Evolutionary conservation across 352 stramenopile species (phyloP).

Genomic region (Globisporangium parvum): DNA sequence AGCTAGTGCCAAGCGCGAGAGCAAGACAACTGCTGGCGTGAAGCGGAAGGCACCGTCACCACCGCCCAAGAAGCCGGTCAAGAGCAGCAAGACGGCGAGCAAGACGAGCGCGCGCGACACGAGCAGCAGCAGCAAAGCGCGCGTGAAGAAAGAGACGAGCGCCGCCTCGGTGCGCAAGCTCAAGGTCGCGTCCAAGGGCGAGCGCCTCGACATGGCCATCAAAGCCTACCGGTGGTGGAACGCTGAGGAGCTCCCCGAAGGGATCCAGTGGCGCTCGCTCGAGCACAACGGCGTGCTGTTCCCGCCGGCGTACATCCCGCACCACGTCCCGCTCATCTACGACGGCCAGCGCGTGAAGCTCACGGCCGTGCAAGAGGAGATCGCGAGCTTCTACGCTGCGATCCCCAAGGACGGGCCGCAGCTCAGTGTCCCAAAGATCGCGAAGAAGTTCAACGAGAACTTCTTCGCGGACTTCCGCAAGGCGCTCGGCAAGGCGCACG

Average conservation of each 20-base stretch:
- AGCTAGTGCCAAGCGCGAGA: slow-evolving; percentile 8
- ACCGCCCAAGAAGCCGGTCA: slow-evolving; percentile 16
- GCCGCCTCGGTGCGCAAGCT: slow-evolving; percentile 59
- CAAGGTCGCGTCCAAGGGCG: slow-evolving; percentile 92
- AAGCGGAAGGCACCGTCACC: slow-evolving; percentile 42
- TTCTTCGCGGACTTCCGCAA: slow-evolving; percentile 95
- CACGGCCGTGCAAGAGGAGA: slow-evolving; percentile 92
- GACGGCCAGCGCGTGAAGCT: slow-evolving; percentile 91
- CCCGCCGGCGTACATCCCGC: slow-evolving; percentile 92
- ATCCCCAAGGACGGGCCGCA: slow-evolving; percentile 98
- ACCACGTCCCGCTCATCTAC: slow-evolving; percentile 95
- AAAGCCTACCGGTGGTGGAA: slow-evolving; percentile 99
- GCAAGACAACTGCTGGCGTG: slow-evolving; percentile 18
- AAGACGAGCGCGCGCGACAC: slow-evolving; percentile 35
- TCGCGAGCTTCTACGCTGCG: slow-evolving; percentile 93
- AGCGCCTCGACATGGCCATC: slow-evolving; percentile 95
- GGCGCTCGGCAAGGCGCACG: slow-evolving; percentile 90
- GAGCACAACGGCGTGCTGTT: slow-evolving; percentile 99
- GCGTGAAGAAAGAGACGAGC: slow-evolving; percentile 42
- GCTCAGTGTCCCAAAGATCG: slow-evolving; percentile 94
- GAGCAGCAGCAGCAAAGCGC: slow-evolving; percentile 12
- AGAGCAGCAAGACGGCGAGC: slow-evolving; percentile 39
- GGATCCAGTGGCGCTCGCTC: slow-evolving; percentile 98
- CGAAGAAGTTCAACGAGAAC: slow-evolving; percentile 99
- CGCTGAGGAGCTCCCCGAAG: slow-evolving; percentile 88